Base-by-base conservation (phyloP, 208 protist genomes). In the Leishmania major region DNA sequence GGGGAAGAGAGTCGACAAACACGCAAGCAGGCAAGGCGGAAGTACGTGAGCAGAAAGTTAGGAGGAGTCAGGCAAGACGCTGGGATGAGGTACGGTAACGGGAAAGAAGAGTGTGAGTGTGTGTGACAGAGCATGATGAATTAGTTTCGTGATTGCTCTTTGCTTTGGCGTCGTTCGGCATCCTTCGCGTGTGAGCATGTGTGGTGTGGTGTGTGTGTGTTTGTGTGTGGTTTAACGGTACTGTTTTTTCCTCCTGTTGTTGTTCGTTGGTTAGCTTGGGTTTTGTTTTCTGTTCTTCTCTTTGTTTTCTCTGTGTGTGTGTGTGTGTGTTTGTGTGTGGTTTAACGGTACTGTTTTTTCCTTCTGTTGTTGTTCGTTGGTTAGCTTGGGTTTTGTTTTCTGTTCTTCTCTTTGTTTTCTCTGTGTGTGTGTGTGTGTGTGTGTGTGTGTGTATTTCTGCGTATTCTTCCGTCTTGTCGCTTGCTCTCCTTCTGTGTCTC, bases 221-320 rank as follows among this genome's bases (percentile, higher is more conserved):
- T 28, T 67, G 45, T 35, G 60, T 66, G 60, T 66, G 60, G 60
- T 35, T 7, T 35, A 0, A 11, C 64, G 35, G n/a, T 0, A 67
- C 60, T 66, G 60, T 35, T 7, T 66, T 28, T 66, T 0, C 2
- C 2, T 40, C 2, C 37, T 66, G 0, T 66, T 66, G 1, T 43
- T 72, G 15, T 25, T 35, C 6, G 67, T 67, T 60, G 47, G 75
- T 77, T 22, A 25, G 35, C 67, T 31, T 45, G 76, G 45, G 25
- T 75, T 84, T 57, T 3, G 13, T 40, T 47, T 43, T 72, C 10
- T 72, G 22, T 72, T 47, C 31, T 72, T 72, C 40, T 72, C 40
- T 71, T 5, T 47, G 49, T 47, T n/a, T 17, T 35, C 45, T 70
- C 1, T 79, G 25, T 62, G 25, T 6, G 1, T n/a, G 25, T 62